phyloP scores from a whole-genome alignment of 108 stramenopile genomes.

The Thalassiosira profunda region DNA sequence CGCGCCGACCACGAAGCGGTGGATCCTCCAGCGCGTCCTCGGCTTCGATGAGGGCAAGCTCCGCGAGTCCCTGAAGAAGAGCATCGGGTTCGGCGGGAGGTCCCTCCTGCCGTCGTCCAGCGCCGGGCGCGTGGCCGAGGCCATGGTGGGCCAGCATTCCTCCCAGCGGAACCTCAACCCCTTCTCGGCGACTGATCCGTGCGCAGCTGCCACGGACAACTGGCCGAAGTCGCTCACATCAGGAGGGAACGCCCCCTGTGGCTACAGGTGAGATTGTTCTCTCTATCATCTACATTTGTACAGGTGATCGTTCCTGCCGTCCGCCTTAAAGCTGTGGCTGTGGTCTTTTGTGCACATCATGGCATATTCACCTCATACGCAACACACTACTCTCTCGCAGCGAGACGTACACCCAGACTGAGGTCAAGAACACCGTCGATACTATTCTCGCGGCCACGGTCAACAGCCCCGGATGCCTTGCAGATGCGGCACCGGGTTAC shows the following conservation, averaged over 20 bases:
- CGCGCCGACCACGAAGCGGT: too few species aligned
- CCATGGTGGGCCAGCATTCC: neutral
- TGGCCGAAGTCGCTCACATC: too few species aligned
- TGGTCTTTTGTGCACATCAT: too few species aligned
- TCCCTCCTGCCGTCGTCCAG: neutral
- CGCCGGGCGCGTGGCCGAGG: neutral
- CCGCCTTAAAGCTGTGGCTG: too few species aligned
- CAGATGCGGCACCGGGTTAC: too few species aligned
- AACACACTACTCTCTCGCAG: too few species aligned
- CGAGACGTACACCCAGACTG: neutral
- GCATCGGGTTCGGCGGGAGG: neutral
- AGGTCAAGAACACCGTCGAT: neutral
- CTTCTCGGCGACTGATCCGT: neutral
- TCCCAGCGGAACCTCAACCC: neutral
- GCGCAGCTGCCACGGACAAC: neutral
- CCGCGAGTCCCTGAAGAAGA: neutral
- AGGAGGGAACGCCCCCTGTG: too few species aligned
- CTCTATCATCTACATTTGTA: too few species aligned
- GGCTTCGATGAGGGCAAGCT: neutral
- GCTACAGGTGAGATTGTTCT: too few species aligned
- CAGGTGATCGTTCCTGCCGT: too few species aligned
- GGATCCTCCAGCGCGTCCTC: neutral
- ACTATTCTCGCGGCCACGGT: neutral
- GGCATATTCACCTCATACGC: too few species aligned
- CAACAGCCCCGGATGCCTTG: neutral